These are phyloP conservation scores for Taiozyma sp. DNA, from an alignment of 1,139 yeast species.

Conservation along the genomic window DNA sequence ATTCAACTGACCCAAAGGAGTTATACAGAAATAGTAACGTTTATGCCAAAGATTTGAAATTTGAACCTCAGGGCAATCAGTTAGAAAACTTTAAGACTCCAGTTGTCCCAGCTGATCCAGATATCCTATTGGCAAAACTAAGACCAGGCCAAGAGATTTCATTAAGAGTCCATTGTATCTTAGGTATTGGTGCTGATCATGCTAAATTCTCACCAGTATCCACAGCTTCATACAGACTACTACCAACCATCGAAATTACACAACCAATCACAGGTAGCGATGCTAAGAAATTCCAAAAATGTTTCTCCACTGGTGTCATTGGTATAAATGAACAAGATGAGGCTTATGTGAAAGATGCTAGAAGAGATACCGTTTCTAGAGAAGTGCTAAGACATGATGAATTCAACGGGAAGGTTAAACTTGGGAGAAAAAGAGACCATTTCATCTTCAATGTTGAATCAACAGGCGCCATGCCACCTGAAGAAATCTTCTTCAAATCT, in stretches of 20 bases:
- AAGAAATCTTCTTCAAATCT: constrained; percentile 88
- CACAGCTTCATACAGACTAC: constrained; percentile 92
- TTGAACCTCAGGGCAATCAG: constrained; percentile 91
- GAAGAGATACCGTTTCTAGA: constrained; percentile 94
- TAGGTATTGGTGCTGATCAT: constrained; percentile 93
- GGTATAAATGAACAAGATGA: constrained; percentile 64
- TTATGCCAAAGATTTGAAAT: constrained; percentile 83
- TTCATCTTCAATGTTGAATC: constrained; percentile 92
- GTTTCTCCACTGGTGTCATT: constrained; percentile 93
- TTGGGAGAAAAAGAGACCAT: constrained; percentile 89
- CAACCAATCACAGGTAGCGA: constrained; percentile 72
- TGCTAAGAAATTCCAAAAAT: constrained; percentile 76
- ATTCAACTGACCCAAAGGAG: constrained; percentile 76
- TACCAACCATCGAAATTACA: constrained; percentile 83
- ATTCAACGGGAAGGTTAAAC: constrained; percentile 80
- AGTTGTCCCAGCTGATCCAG: constrained; percentile 79
- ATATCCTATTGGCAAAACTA: constrained; percentile 83
- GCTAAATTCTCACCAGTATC: constrained; percentile 97
- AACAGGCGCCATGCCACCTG: constrained; percentile 96
- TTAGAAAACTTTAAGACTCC: constrained; percentile 63
- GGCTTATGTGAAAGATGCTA: constrained; percentile 81
- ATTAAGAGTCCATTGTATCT: constrained; percentile 81
- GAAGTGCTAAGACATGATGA: constrained; percentile 94
- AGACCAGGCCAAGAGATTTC: constrained; percentile 97
- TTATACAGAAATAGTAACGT: constrained; percentile 80